Evolutionary conservation across 495 filamentous ascomycete genomes (phyloP).

Genomic region (Chaetomium tenue): DNA sequence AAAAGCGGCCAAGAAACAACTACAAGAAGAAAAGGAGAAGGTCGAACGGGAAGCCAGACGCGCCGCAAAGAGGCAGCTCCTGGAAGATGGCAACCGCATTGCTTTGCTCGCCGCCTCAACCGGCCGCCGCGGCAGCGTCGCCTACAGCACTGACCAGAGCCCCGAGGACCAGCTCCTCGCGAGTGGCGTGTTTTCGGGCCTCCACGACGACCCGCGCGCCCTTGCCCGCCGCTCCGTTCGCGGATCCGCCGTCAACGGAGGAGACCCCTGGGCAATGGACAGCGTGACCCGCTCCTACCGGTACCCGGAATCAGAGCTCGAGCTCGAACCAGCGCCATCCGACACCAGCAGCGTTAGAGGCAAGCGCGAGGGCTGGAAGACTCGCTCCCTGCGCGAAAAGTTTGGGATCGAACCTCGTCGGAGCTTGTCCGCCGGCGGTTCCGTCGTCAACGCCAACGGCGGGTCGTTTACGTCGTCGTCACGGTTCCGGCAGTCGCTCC

Average conservation of each 20-base stretch:
- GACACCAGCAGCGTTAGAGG: conserved; percentile 23
- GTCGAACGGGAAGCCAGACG: conserved; percentile 30
- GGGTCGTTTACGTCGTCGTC: conserved; percentile 5
- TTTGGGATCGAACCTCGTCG: conserved; percentile 31
- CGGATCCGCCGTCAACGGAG: conserved; percentile 18
- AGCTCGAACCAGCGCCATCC: conserved; percentile 25
- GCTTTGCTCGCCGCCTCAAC: conserved; percentile 20
- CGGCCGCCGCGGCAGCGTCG: conserved; percentile 18
- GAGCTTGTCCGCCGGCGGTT: conserved; percentile 29
- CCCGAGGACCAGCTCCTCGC: conserved; percentile 46
- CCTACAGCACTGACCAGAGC: conserved; percentile 16
- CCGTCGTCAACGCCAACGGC: conserved; percentile 22
- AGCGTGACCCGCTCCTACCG: conserved; percentile 16
- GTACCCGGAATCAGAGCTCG: conserved; percentile 31
- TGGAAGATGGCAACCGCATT: conserved; percentile 26
- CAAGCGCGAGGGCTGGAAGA: conserved; percentile 34
- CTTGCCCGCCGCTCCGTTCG: conserved; percentile 35
- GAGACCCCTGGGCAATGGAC: not conserved
- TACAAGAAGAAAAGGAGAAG: conserved; percentile 38
- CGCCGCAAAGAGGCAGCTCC: conserved; percentile 27
- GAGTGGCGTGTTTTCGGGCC: conserved; percentile 42
- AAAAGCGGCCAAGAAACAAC: conserved; percentile 28
- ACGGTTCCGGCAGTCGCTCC: conserved; percentile 29
- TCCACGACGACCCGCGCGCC: conserved; percentile 37
- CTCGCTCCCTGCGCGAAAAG: conserved; percentile 34